Conservation (phyloP, 805 yeast species). For the Yamadazyma laniorum region DNA sequence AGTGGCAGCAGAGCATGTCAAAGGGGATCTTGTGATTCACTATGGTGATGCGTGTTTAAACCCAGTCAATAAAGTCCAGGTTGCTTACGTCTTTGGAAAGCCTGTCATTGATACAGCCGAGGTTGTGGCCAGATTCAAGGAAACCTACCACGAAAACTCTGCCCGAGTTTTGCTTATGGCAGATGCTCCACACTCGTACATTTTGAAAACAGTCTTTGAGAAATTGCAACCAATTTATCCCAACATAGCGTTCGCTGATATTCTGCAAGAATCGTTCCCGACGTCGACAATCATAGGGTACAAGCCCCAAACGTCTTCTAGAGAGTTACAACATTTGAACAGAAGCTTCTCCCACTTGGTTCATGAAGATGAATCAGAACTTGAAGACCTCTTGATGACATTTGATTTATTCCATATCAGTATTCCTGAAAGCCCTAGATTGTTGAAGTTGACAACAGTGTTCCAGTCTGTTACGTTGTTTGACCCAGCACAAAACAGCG, state of each 20-base stretch:
- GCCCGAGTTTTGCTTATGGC: slow-evolving; percentile 63
- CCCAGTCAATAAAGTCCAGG: slow-evolving; percentile 68
- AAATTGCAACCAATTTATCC: slow-evolving; percentile 29
- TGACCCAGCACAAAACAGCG: slow-evolving; percentile 37
- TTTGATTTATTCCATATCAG: slow-evolving; percentile 69
- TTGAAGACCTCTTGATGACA: slow-evolving; percentile 29
- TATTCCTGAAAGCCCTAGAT: slow-evolving; percentile 72
- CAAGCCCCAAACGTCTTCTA: slow-evolving; percentile 17
- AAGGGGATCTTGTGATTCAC: slow-evolving; percentile 82
- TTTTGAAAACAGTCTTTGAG: slow-evolving; percentile 40
- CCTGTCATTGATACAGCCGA: slow-evolving; percentile 50
- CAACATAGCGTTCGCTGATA: slow-evolving; percentile 32
- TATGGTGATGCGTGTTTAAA: slow-evolving; percentile 94
- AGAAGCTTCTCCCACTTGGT: slow-evolving; percentile 12
- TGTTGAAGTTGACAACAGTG: slow-evolving; percentile 70
- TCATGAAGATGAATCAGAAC: slow-evolving; percentile 24
- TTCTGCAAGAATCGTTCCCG: slow-evolving; percentile 24
- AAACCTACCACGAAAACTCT: slow-evolving; percentile 32
- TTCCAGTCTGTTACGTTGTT: slow-evolving; percentile 54
- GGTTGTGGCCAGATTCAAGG: slow-evolving; percentile 40
- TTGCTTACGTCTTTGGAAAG: slow-evolving; percentile 76
- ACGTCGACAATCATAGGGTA: slow-evolving; percentile 45
- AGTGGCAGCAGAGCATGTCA: slow-evolving; percentile 92
- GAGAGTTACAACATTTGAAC: slow-evolving; percentile 11
- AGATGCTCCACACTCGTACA: slow-evolving; percentile 62